These are phyloP conservation scores for Lasiodiplodia hormozganensis DNA, from an alignment of 2,329 filamentous ascomycete genomes.

Conservation along the genomic window DNA sequence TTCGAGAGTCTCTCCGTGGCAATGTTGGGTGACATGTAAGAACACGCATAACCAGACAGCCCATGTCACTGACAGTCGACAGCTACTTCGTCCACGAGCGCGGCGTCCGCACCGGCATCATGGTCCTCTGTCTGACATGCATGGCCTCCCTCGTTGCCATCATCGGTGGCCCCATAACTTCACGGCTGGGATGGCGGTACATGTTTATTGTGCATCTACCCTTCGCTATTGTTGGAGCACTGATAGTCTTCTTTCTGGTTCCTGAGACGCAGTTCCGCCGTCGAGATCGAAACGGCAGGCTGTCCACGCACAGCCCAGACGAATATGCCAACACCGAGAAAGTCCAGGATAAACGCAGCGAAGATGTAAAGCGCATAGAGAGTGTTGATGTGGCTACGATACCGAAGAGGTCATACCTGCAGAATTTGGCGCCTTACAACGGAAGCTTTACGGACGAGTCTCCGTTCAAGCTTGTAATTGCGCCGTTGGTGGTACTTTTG, in stretches of 20 bases:
- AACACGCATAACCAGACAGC: no score
- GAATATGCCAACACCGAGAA: background rate
- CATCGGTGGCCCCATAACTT: conserved; percentile 38
- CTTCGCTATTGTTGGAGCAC: conserved; percentile 37
- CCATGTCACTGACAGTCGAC: background rate
- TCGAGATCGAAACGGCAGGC: background rate
- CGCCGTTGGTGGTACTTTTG: conserved; percentile 35
- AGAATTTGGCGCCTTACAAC: conserved; percentile 31
- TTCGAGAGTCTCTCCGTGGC: conserved; percentile 44
- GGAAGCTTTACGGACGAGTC: conserved; percentile 33
- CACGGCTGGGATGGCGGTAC: conserved; percentile 39
- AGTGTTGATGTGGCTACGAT: background rate
- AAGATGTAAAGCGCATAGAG: conserved; percentile 1
- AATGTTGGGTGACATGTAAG: conserved; percentile 42
- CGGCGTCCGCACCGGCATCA: conserved; percentile 39
- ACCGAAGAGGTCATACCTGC: conserved; percentile 32
- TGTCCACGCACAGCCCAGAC: background rate
- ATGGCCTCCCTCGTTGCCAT: conserved; percentile 41
- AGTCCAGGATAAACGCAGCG: background rate
- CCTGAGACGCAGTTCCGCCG: conserved; percentile 39
- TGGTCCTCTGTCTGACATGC: conserved; percentile 43
- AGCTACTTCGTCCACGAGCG: conserved; percentile 43
- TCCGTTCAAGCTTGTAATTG: conserved; percentile 33
- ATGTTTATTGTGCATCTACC: conserved; percentile 42
- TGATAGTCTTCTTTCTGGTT: conserved; percentile 38